These are phyloP conservation scores for Penicillium taxi DNA, from an alignment of 495 filamentous ascomycete genomes.

Conservation along the genomic window DNA sequence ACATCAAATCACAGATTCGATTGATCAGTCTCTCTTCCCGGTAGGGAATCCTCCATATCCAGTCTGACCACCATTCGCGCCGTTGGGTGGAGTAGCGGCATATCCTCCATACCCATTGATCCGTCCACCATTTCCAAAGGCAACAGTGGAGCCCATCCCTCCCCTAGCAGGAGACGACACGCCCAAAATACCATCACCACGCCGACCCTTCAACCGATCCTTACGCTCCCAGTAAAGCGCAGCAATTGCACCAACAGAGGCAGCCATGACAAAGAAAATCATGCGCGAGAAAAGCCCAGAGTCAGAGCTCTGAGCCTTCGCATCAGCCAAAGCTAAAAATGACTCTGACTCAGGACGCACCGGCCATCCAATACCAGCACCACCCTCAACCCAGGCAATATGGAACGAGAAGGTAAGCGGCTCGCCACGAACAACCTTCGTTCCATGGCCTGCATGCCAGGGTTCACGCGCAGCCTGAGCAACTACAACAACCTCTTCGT, in stretches of 20 bases:
- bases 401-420: constrained; percentile 70
- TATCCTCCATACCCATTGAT: constrained; percentile 49
- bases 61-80: constrained; percentile 16
- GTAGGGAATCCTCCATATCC: constrained; percentile 39
- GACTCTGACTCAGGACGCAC: constrained; percentile 22
- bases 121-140: constrained; percentile 38
- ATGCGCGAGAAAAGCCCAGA: constrained; percentile 27
- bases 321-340: constrained; percentile 24
- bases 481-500: constrained; percentile 29
- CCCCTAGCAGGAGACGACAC: constrained; percentile 19
- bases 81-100: constrained; percentile 15
- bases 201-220: constrained; percentile 24
- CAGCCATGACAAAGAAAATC: constrained; percentile 37
- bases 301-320: constrained; percentile 5
- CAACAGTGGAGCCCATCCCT: constrained; percentile 28
- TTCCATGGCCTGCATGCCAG: constrained; percentile 41
- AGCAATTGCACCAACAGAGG: constrained; percentile 39
- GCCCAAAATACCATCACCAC: constrained; percentile 38
- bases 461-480: constrained; percentile 34
- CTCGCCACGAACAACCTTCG: constrained; percentile 78
- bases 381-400: constrained; percentile 79
- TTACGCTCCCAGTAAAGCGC: constrained; percentile 41
- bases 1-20: not conserved
- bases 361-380: constrained; percentile 41
- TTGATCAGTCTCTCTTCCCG: constrained; percentile 48